Evolutionary conservation across 2,329 filamentous ascomycete genomes (phyloP), one percentile per base, ranked within the genome.

Genomic region (Colletotrichum plurivorum): DNA sequence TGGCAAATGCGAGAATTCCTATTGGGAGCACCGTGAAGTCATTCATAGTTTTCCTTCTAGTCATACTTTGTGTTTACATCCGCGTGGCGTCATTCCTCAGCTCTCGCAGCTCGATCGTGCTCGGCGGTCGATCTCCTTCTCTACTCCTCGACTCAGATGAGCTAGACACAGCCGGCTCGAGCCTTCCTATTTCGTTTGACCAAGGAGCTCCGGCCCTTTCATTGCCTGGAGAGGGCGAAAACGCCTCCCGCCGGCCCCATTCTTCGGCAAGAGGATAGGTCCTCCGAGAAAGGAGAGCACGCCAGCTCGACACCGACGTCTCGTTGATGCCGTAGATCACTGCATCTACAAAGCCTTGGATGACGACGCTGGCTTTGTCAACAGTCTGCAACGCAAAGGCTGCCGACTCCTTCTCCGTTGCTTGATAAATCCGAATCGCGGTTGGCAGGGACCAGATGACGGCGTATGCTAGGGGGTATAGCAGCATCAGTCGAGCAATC

Each of bases 391-490:
- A 70, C 8, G 75, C 72, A 67, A 82, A 80, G 0, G 81, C 78
- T 13, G 80, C 80, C 4, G 78, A 63, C 45, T 74, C 74, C 1
- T 76, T 74, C 1, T 71, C 79, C 18, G 75, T 74, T 13, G 76
- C 74, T 60, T 84, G 81, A 55, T 83, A 83, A 20, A 83, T 80
- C 13, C 81, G 75, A 56, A 83, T 79, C 0, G 73, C 66, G 0
- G 81, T 83, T 0, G 82, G 82, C 43, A 83, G 77, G 1, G 77
- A 77, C 82, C 81, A 84, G 36, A 83, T 77, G 4, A 81, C 65
- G 70, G 80, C 80, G 70, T 83, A 84, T 0, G 80, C 77, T 0
- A 83, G 67, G 3, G 82, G 82, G 65, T 84, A 84, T 18, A 77
- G 71, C 73, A 83, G 78, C 81, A 84, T 83, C 49, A 80, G 77